Percentiles rank a stretch among this genome's conserved stretches.
phyloP scores from a whole-genome alignment of 148 eudicot species.

The Silene latifolia region DNA sequence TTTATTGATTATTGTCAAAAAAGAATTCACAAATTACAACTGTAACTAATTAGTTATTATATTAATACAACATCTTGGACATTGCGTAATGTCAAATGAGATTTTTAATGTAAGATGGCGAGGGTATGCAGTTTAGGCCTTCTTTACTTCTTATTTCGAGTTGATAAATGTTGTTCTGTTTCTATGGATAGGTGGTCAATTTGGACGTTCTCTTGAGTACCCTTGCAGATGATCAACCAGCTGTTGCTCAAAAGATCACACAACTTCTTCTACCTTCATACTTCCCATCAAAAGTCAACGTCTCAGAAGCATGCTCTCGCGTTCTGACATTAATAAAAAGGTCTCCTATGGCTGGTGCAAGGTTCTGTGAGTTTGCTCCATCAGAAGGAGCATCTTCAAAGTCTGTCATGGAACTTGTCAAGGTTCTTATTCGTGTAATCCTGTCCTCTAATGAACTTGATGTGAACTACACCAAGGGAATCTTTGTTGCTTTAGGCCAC shows the following conservation, averaged over 20 bases:
- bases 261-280: slow-evolving; percentile 85
- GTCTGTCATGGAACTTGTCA: slow-evolving; percentile 61
- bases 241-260: slow-evolving; percentile 71
- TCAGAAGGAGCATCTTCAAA: slow-evolving; percentile 75
- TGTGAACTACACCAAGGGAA: slow-evolving; percentile 50
- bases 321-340: slow-evolving; percentile 71
- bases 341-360: slow-evolving; percentile 86
- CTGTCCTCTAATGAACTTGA: slow-evolving; percentile 35
- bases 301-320: slow-evolving; percentile 85
- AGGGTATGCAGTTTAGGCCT: background rate
- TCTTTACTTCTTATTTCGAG: background rate
- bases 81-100: background rate
- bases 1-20: no score
- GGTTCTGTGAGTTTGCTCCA: slow-evolving; percentile 76
- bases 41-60: no score
- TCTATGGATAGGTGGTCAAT: slow-evolving; percentile 53
- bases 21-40: no score
- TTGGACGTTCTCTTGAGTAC: slow-evolving; percentile 50
- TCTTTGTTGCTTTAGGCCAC: slow-evolving; percentile 59
- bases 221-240: slow-evolving; percentile 81
- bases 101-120: background rate
- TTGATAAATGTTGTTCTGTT: slow-evolving; percentile 13
- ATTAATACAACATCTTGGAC: no score
- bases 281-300: slow-evolving; percentile 59
- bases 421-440: slow-evolving; percentile 42